Base-by-base conservation (phyloP, 331 rosid genomes). In the Cydonia oblonga region DNA sequence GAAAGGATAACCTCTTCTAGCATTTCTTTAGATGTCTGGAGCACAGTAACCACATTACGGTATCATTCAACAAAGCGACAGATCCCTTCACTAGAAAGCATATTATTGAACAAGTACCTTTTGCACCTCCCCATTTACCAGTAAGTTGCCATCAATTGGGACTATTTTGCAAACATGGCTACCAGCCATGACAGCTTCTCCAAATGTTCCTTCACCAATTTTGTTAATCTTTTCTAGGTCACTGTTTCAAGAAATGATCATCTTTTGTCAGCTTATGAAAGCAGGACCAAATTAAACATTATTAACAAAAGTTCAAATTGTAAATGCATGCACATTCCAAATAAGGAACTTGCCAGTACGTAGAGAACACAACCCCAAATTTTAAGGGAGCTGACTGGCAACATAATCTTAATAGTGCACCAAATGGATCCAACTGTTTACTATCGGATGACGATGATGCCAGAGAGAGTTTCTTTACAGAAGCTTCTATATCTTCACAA, bases 161-260 rank as follows among this genome's bases (percentile, higher is more conserved):
- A 95, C 97, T 78, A 95, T 81, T 85, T 95, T 93, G 83, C 96
- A 91, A 59, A 93, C 98, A 49, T 79, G 81, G 56, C 81, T 83
- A 49, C 88, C 93, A 86, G 83, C 87, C 86, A 76, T 93, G 75
- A 93, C 89, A 79, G 97, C 98, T 82, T 93, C 97, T 75, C 97
- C 98, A 72, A 62, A 91, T 38, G 98, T 93, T 66, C 98, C 98
- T 83, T 95, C 99, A 14, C 99, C 99, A 70, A 89, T 40, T 85
- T 95, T 95, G 51, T 78, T 81, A 62, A 91, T 81, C 30, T 77
- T 82, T 75, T 85, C 80, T 12, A 83, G 83, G 35, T 79, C 83
- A 75, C 97, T 91, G 87, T 56, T 60, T 75, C 83, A 85, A 72
- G 51, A 75, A 75, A 83, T 40, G 19, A 19, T 11, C 35, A 15